Conservation (phyloP, 371 early-diverging fungal species). For the Mucor saturninus region DNA sequence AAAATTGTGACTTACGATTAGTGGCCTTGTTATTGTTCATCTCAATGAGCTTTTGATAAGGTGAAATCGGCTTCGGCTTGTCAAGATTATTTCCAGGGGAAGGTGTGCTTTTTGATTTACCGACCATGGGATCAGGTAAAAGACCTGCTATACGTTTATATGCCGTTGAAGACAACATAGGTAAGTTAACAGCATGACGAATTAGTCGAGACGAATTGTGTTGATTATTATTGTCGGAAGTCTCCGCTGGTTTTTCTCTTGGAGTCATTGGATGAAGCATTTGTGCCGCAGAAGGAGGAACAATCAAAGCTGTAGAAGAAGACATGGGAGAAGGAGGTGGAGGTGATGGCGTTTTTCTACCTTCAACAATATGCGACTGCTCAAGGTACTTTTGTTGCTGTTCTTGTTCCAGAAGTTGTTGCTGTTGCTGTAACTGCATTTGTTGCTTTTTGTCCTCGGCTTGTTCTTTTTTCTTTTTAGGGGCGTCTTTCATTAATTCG, state of each 20-base stretch:
- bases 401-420: background rate
- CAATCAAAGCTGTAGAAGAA: background rate
- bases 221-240: background rate
- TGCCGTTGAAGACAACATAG: constrained; percentile 30
- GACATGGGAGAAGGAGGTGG: constrained; percentile 1
- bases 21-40: background rate
- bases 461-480: constrained; percentile 20
- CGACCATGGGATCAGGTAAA: constrained; percentile 29
- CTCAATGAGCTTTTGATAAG: constrained; percentile 20
- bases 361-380: constrained; percentile 12
- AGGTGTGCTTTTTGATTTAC: constrained; percentile 43
- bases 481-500: constrained; percentile 64
- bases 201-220: constrained; percentile 14
- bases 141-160: constrained; percentile 38
- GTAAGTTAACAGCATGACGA: constrained; percentile 29
- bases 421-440: constrained; percentile 3
- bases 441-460: constrained; percentile 10
- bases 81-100: constrained; percentile 22
- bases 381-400: constrained; percentile 11
- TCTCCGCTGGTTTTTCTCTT: background rate
- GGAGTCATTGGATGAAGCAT: background rate
- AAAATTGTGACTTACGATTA: constrained; percentile 17
- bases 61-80: background rate
- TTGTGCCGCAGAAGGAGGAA: background rate
- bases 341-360: background rate